Percentiles rank a stretch among this genome's conserved stretches.
phyloP scores from a whole-genome alignment of 805 yeast genomes.

The Candida tibetensis region DNA sequence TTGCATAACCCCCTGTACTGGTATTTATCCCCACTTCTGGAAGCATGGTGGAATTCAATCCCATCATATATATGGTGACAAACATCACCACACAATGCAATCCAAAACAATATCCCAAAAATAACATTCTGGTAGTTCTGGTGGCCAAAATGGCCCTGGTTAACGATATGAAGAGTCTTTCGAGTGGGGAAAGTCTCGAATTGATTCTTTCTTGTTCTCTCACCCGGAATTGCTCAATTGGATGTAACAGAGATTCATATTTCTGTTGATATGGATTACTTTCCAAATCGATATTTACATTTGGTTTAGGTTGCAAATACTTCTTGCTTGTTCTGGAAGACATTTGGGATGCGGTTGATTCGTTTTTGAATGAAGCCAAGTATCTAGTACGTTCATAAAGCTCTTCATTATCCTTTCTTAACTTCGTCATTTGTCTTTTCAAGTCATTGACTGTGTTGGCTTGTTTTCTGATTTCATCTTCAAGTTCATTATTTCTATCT shows the following conservation, averaged over 20 bases:
- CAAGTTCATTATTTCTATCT: conserved; percentile 76
- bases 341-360: conserved; percentile 9
- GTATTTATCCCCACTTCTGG: conserved; percentile 44
- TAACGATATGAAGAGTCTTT: conserved; percentile 69
- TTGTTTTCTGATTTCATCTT: conserved; percentile 69
- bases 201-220: conserved; percentile 73
- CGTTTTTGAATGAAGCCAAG: conserved; percentile 50
- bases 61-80: conserved; percentile 55
- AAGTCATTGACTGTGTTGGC: conserved; percentile 53
- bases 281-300: conserved; percentile 45
- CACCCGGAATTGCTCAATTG: conserved; percentile 77
- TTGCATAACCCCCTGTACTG: conserved; percentile 42
- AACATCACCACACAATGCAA: conserved; percentile 72
- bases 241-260: conserved; percentile 78
- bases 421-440: conserved; percentile 57
- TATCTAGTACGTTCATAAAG: conserved; percentile 76
- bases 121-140: conserved; percentile 65
- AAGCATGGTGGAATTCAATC: conserved; percentile 42
- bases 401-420: conserved; percentile 73
- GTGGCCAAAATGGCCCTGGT: conserved; percentile 77
- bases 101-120: conserved; percentile 69
- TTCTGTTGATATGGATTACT: conserved; percentile 49
- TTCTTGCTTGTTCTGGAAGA: conserved; percentile 14
- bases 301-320: conserved; percentile 31
- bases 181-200: conserved; percentile 71